phyloP scores from a whole-genome alignment of 179 eudicot genomes.

The Nepenthes alata region DNA sequence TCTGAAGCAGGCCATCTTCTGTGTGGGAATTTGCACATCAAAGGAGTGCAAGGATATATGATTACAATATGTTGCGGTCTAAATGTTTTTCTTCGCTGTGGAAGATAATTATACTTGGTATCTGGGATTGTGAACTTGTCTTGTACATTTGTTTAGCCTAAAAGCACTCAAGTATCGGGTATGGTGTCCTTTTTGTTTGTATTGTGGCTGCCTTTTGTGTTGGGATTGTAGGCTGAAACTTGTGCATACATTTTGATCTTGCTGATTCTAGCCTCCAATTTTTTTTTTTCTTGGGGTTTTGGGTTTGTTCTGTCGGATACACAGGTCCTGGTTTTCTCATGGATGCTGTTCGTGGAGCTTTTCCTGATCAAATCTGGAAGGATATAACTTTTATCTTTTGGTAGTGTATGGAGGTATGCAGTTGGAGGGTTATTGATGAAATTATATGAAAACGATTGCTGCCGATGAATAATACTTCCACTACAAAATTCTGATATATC shows the following conservation, averaged over 20 bases:
- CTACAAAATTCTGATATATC: too few species aligned
- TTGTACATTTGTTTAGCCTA: not conserved
- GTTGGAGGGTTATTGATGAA: slow-evolving; percentile 3
- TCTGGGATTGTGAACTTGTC: not conserved
- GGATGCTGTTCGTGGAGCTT: slow-evolving; percentile 1
- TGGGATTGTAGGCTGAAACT: not conserved
- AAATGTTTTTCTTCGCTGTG: not conserved
- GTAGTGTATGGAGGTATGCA: slow-evolving; percentile 24
- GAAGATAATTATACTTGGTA: not conserved
- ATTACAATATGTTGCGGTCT: too few species aligned
- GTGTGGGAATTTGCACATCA: not conserved
- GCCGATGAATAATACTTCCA: too few species aligned
- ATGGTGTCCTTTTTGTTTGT: not conserved
- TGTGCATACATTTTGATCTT: slow-evolving; percentile 8
- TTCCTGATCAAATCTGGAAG: too few species aligned
- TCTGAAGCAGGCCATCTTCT: not conserved
- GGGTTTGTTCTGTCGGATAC: slow-evolving; percentile 17
- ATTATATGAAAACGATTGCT: too few species aligned
- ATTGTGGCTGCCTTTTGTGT: not conserved
- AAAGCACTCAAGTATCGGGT: not conserved
- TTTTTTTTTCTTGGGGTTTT: slow-evolving; percentile 7
- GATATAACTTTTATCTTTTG: slow-evolving; percentile 2
- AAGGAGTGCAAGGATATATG: too few species aligned
- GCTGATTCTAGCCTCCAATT: slow-evolving; percentile 17
- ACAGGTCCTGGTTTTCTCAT: slow-evolving; percentile 21